These are phyloP conservation scores for Plasmodium vivax DNA, from an alignment of 169 alveolate genomes.

Conservation along the genomic window DNA sequence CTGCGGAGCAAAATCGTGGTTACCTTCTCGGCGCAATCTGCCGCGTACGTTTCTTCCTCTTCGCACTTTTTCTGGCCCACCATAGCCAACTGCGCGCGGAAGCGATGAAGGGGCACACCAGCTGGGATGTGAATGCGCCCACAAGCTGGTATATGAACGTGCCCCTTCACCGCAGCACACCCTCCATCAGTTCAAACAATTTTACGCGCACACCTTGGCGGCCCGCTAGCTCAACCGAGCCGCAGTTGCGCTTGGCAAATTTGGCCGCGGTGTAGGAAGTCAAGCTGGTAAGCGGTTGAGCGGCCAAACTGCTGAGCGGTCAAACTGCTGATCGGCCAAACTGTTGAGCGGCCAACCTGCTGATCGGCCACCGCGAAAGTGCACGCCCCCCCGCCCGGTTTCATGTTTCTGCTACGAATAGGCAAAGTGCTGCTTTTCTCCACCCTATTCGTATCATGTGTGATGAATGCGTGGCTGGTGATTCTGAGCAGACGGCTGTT, in stretches of 20 bases:
- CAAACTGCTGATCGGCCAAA: too few species aligned
- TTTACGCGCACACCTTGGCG: background rate
- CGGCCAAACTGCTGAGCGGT: background rate
- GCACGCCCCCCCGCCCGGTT: background rate
- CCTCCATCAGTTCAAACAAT: background rate
- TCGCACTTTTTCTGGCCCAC: background rate
- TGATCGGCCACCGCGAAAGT: background rate
- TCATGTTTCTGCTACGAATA: slow-evolving; percentile 25
- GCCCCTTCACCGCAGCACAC: background rate
- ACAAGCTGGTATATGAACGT: background rate
- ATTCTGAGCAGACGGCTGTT: slow-evolving; percentile 10
- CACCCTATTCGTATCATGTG: slow-evolving; percentile 7
- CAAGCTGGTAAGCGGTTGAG: background rate
- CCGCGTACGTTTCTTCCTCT: background rate
- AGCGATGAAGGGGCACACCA: background rate
- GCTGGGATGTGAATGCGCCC: background rate
- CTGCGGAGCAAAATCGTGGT: background rate
- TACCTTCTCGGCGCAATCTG: background rate
- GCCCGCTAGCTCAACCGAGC: background rate
- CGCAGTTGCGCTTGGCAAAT: background rate
- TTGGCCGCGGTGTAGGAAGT: background rate
- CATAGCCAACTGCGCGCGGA: background rate
- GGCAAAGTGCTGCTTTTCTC: slow-evolving; percentile 6
- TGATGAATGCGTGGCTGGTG: slow-evolving; percentile 39
- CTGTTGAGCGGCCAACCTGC: background rate